Base-by-base conservation (phyloP, 441 rosid genomes). In the Hypseocharis bilobata region DNA sequence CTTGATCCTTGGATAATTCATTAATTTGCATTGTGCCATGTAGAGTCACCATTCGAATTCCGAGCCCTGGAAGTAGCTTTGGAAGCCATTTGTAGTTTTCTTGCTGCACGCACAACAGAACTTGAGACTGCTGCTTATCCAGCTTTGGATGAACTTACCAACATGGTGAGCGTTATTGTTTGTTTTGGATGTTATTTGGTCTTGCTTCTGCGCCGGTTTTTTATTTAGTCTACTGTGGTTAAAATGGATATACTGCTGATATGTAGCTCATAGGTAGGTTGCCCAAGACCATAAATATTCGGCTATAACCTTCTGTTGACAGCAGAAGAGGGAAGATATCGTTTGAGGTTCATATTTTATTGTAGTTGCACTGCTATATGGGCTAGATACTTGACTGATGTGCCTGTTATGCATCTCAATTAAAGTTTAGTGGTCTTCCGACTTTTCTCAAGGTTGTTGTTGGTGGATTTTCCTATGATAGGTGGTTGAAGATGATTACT, bases 11-110 rank as follows among this genome's bases (percentile, higher is more conserved):
- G 65, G 76, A 51, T 23, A 34, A 56, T 47, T 47, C 54, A 47
- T 17, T 34, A 4, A 17, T 65, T 30, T 67, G 62, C 57, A 64
- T 63, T 61, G 27, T 76, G 49, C 60, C 58, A 75, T 75, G 58
- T 71, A 94, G 99, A 85, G 72, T 89, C 89, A 66, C 99, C 99
- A 2, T 91, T 94, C 72, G 99, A 94, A 68, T 88, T 94, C 45
- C 85, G 93, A 8, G 98, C 99, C 0, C 65, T 94, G 66, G 96
- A 94, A 78, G 96, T 94, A 56, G 93, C 93, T 67, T 82, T 94
- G 81, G 97, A 94, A 81, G 93, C 99, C 58, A 88, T 91, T 4
- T 94, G 97, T 64, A 94, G 96, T 72, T 89, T 83, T 79, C 85
- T 94, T 54, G 96, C 87, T 72, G 96, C 96, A 36, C 90, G 96